These are phyloP conservation scores for Volutella citrinella DNA, from an alignment of 2,329 filamentous ascomycete genomes.

Conservation along the genomic window DNA sequence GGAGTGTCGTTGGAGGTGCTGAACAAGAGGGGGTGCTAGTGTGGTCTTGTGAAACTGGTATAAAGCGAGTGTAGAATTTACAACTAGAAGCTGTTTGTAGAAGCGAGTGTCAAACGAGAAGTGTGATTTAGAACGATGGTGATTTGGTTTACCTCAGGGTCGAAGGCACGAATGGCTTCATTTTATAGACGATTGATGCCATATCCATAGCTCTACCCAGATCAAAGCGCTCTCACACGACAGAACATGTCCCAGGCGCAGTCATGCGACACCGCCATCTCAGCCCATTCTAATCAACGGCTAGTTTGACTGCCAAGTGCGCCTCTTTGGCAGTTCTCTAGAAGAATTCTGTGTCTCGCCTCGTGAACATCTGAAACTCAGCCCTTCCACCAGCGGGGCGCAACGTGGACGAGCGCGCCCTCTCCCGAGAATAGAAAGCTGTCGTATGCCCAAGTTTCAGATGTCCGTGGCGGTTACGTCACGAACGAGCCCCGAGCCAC, in stretches of 20 bases:
- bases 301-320: no score
- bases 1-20: background rate
- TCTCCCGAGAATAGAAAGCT: conserved; percentile 19
- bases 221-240: no score
- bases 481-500: conserved; percentile 8
- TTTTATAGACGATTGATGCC: conserved; percentile 12
- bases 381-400: conserved; percentile 6
- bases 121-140: conserved; percentile 14
- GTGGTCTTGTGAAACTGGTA: background rate
- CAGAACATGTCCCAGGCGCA: no score
- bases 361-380: conserved; percentile 6
- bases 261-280: no score
- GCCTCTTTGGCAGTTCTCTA: no score
- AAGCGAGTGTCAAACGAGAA: conserved; percentile 2
- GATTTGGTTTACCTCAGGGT: no score
- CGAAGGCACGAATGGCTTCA: background rate
- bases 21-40: background rate
- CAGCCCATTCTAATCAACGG: no score
- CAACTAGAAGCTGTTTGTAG: no score
- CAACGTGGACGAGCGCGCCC: background rate
- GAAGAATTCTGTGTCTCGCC: background rate
- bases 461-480: conserved; percentile 7
- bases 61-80: conserved; percentile 13
- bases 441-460: conserved; percentile 14
- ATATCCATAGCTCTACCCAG: no score